Base-by-base conservation (phyloP, 805 yeast genomes). In the Sugiyamaella boreocaroliniensis region DNA sequence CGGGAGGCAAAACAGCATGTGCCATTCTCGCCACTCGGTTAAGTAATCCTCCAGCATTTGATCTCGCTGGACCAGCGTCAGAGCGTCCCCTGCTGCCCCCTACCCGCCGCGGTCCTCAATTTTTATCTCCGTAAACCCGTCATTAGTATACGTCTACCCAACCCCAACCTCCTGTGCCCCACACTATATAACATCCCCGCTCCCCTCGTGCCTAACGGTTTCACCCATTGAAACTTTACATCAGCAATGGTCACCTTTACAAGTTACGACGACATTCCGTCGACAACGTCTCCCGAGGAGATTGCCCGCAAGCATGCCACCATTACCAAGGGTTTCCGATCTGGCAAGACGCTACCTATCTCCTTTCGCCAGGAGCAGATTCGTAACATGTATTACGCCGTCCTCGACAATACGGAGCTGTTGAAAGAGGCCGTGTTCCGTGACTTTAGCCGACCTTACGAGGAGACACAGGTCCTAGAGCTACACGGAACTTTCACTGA, bases 401-500 rank as follows among this genome's bases (percentile, higher is more conserved):
- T 89, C 15, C 69, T 73, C 55, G 89, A 85, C 64, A 75, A 82
- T 61, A 74, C 71, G 49, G 81, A 79, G 3, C 70, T 64, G 11
- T 61, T 92, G 40, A 67, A 75, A 41, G 77, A 71, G 2, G 89
- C 95, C 0, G 68, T 89, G 56, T 57, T 69, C 19, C 64, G 73
- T 56, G 98, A 92, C 63, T 81, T 89, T 67, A 76, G 82, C 66
- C 78, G 92, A 53, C 66, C 86, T 1, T 68, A 71, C 2, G 69
- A 72, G 37, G 97, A 92, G 65, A 77, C 92, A 0, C 70, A 71
- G 47, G 61, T 79, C 34, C 66, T 79, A 46, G 98, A 92, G 65
- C 58, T 81, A 19, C 68, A 70, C 6, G 75, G 76, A 1, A 61
- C 75, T 1, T 65, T 79, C 50, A 71, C 70, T 52, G 96, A 87